These are phyloP conservation scores for Eucalyptus urophylla DNA, from an alignment of 345 rosid genomes.

Conservation along the genomic window DNA sequence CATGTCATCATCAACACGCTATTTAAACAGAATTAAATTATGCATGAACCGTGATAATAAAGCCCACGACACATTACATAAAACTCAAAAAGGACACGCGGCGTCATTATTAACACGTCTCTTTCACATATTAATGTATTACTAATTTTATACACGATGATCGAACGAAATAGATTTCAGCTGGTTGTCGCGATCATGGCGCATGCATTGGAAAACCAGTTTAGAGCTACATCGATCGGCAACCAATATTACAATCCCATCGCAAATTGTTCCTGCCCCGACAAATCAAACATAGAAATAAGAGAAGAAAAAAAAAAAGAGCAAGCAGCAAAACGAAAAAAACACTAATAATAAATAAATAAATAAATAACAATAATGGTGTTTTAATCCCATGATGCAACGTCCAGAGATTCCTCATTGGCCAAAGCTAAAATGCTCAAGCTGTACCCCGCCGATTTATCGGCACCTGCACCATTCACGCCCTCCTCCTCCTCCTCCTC, in stretches of 20 bases:
- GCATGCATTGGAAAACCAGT: no score
- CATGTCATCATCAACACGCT: rapidly evolving
- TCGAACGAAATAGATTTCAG: rapidly evolving
- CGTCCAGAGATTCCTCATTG: neutral
- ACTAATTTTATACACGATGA: rapidly evolving
- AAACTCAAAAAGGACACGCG: rapidly evolving
- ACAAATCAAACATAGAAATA: neutral
- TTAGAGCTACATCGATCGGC: neutral
- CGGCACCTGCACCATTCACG: slow-evolving; percentile 1
- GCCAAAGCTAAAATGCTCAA: neutral
- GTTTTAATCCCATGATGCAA: neutral
- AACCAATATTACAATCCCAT: neutral
- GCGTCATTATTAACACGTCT: rapidly evolving
- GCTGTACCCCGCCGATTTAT: slow-evolving; percentile 5
- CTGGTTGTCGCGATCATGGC: rapidly evolving
- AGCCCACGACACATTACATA: neutral
- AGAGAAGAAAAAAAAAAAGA: rapidly evolving
- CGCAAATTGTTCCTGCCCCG: neutral
- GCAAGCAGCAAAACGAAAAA: neutral
- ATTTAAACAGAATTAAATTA: neutral
- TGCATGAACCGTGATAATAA: neutral
- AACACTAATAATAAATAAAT: neutral
- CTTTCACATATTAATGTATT: neutral
- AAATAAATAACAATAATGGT: neutral
- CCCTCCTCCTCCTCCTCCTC: neutral